Base-by-base conservation (phyloP, 2,329 filamentous ascomycete species). In the Stromatinia cepivora region DNA sequence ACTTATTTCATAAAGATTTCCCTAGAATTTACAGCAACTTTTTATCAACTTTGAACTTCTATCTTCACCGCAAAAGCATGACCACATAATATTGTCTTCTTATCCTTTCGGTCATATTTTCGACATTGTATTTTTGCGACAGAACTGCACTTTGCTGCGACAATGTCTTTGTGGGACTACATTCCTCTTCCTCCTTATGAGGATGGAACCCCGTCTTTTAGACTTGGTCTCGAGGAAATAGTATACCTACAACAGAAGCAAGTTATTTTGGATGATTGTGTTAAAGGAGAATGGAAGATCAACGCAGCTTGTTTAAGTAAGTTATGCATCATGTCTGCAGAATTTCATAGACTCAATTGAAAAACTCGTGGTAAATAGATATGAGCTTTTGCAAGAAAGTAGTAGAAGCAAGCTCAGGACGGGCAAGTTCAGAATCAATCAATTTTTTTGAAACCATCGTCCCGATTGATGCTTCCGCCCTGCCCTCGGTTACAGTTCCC, bases 121-220 rank as follows among this genome's bases (percentile, higher is more conserved):
- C 9, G 5, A 22, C 10, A 57, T n/a, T 36, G 15, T 13, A 9
- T 22, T n/a, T 13, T 20, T n/a, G 9, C 28, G 3, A 50, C 22
- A 50, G 3, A 20, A 5, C 22, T 50, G 15, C 4, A 7, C 10
- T 17, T 52, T 39, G 2, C 15, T 3, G 9, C n/a, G 46, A 63
- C 3, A 5, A 63, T 63, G 61, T 63, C 61, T 28, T 15, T 52
- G 46, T 63, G 46, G 46, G n/a, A 52, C 17, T 63, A 63, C 15
- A n/a, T 20, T 36, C 48, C 48, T 63, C 15, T 39, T 13, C 61
- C 48, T 52, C 46, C 46, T 0, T 50, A 52, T 28, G 31, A 25
- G 8, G 34, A 63, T 4, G 61, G 61, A 6, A n/a, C 25, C 11
- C 15, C 31, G 20, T 13, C 31, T 28, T 63, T 20, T 22, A 28